Base-by-base conservation (phyloP, 768 basidiomycete species). In the Mycena venus region DNA sequence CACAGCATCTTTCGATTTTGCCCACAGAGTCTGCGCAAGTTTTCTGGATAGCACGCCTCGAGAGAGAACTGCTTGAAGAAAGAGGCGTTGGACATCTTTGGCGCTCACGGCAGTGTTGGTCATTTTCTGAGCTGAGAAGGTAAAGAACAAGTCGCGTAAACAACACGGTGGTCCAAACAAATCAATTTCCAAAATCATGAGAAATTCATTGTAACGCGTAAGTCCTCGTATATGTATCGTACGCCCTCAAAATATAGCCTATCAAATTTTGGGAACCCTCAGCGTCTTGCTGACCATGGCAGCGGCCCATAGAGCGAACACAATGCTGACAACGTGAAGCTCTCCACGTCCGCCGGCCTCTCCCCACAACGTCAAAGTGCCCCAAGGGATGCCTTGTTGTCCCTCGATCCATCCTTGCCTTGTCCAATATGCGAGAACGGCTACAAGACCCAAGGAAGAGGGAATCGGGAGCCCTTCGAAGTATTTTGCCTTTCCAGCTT, bases 211-310 rank as follows among this genome's bases (percentile, higher is more conserved):
- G 40, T 32, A 63, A 68, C 61, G 60, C 70, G 56, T 23, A 31
- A 34, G 17, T 55, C 38, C n/a, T n/a, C 23, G 56, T 56, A 56
- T 73, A 23, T 72, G 19, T 66, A n/a, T n/a, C n/a, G 34, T 53
- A 44, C 23, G 44, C 42, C 27, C 17, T 10, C 38, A 70, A 23
- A 51, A 44, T 31, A 49, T 42, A 21, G 25, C 53, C 15, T 23
- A 74, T 78, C 83, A 95, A 56, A 90, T 78, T 85, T 96, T 96
- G 15, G 95, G 95, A 63, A 99, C 91, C 61, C 92, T 90, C 56
- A 99, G 87, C 19, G 98, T 99, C 86, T 99, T 99, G 89, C 96
- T 97, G 75, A 99, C 95, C 98, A 99, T 99, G 59, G 95, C 94
- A 19, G 96, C 94, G 11, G 95, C 98, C 97, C 97, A 99, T 15